Conservation (phyloP, 2,329 filamentous ascomycete species). For the Verticillium nonalfalfae region DNA sequence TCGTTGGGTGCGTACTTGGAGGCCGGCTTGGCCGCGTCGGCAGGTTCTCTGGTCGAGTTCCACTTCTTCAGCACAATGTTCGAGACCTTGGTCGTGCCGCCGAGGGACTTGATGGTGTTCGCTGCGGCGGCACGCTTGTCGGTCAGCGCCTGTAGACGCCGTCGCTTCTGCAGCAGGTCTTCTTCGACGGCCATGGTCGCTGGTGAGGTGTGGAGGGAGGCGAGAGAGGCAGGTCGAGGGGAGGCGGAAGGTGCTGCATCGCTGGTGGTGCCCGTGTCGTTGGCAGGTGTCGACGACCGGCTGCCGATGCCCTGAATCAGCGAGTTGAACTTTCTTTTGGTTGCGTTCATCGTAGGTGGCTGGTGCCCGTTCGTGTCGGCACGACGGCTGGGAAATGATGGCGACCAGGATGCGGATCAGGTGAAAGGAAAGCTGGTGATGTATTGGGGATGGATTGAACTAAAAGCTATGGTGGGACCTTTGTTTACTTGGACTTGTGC, state of each 20-base stretch:
- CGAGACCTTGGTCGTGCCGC: conserved; percentile 26
- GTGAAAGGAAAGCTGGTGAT: neutral
- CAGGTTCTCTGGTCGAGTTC: conserved; percentile 17
- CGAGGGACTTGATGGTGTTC: conserved; percentile 5
- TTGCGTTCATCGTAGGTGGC: conserved; percentile 55
- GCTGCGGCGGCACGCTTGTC: conserved; percentile 6
- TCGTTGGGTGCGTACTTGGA: conserved; percentile 82
- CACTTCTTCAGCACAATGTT: conserved; percentile 35
- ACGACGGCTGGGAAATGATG: neutral
- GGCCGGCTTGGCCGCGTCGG: conserved; percentile 18
- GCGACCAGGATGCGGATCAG: neutral
- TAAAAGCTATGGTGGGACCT: neutral
- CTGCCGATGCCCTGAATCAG: conserved; percentile 62
- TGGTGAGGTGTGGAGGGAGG: conserved; percentile 5
- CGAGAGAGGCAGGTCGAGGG: conserved; percentile 3
- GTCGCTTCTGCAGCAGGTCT: conserved; percentile 44
- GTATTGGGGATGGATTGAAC: neutral
- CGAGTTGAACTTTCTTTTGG: conserved; percentile 79
- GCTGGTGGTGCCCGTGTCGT: conserved; percentile 14
- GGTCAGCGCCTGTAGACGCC: conserved; percentile 30
- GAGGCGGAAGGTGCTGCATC: conserved; percentile 3
- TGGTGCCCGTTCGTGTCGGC: conserved; percentile 2
- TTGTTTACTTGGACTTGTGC: neutral
- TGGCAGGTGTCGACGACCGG: conserved; percentile 11
- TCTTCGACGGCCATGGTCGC: conserved; percentile 23